Conservation (phyloP, 306 rosid genomes). For the Fragaria ananassa region DNA sequence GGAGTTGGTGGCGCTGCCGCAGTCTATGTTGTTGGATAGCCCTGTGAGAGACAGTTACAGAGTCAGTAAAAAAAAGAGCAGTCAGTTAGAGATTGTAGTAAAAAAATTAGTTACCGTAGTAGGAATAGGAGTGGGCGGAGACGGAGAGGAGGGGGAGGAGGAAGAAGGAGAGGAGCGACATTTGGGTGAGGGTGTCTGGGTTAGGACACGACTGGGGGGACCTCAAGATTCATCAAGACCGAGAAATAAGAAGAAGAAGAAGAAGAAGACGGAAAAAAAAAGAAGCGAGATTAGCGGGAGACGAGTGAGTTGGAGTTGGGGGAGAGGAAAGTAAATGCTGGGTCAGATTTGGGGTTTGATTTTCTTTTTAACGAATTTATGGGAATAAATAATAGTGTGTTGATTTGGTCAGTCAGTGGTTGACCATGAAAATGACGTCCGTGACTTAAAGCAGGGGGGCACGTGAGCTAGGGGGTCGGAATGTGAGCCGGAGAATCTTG, state of each 20-base stretch:
- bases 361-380: background rate
- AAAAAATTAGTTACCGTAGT: slow-evolving; percentile 40
- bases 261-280: no score
- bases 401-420: background rate
- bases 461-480: background rate
- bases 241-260: background rate
- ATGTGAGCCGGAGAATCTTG: background rate
- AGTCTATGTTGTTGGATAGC: slow-evolving; percentile 66
- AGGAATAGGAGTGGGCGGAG: slow-evolving; percentile 22
- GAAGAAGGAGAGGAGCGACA: background rate
- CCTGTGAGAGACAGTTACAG: slow-evolving; percentile 35
- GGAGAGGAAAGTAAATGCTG: background rate
- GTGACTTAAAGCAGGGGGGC: background rate
- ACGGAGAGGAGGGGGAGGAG: slow-evolving; percentile 1
- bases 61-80: slow-evolving; percentile 8
- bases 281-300: slow-evolving; percentile 43
- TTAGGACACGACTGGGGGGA: background rate
- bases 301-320: background rate
- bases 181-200: background rate
- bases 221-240: background rate
- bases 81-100: no score
- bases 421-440: background rate
- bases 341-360: slow-evolving; percentile 1
- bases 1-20: slow-evolving; percentile 57
- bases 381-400: background rate